Evolutionary conservation across 1,284 basidiomycete species (phyloP), one percentile per base, ranked within the genome.

Genomic region (Naganishia sp.): DNA sequence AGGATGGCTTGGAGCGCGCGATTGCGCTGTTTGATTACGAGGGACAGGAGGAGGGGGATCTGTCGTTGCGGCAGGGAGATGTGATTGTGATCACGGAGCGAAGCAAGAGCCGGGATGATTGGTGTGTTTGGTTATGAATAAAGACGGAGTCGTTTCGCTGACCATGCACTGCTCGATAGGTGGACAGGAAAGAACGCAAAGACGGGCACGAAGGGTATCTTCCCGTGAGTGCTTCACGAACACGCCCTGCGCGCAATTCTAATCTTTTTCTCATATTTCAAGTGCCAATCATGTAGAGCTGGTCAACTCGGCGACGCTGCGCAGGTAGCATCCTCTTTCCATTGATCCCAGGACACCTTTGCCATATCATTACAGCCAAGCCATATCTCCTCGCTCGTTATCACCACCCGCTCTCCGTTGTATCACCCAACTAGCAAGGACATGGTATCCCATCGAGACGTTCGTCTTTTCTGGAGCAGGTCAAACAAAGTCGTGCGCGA

Each of bases 1-100:
- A 71, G n/a, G 74, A 79, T 63, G 78, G 79, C 9, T 75, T 77
- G 44, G 87, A 84, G 23, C 84, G 89, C 63, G 92, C 89, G 3
- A 86, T 94, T 43, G 92, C 90, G 7, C 75, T 92, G 70, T 93
- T 85, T 75, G 85, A 90, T 75, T 94, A 91, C 77, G 77, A 83
- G 52, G 89, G 88, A 7, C 83, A 87, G 6, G 86, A 91, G 82
- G 85, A 81, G 13, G 92, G 90, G 1, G 93, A 96, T 78, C 76
- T 96, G 49, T 88, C 88, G 0, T 90, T 96, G 76, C 83, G 81
- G n/a, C 91, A 89, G 76, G 91, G 91, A 0, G 88, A 94, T 70
- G 84, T 94, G 18, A 88, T 96, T 64, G 83, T 81, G 11, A 83
- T 95, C 18, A 85, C 86, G 21, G 83, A 88, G 75, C 89, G 86